Percentiles rank a stretch among this genome's conserved stretches.
phyloP scores from a whole-genome alignment of 2,329 filamentous ascomycete genomes.

The Colletotrichum graminicola region DNA sequence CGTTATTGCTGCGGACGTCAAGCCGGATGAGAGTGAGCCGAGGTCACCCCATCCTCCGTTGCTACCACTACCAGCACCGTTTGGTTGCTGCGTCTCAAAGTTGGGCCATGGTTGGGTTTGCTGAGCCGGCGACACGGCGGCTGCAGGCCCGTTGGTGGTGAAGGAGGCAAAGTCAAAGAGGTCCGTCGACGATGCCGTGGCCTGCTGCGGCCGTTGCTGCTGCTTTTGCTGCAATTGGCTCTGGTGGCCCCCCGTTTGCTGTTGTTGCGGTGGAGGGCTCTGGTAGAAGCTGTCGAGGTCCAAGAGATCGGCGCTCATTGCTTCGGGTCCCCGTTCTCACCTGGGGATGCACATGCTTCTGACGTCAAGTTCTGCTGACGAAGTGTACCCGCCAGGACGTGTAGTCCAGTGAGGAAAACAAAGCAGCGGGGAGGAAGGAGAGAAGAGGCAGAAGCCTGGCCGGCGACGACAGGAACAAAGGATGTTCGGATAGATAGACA shows the following conservation, averaged over 20 bases:
- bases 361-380: not conserved
- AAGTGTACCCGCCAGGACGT: slow-evolving; percentile 3
- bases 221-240: slow-evolving; percentile 39
- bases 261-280: slow-evolving; percentile 47
- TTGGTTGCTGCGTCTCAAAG: slow-evolving; percentile 46
- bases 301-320: slow-evolving; percentile 76
- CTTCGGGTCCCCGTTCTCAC: slow-evolving; percentile 39
- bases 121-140: slow-evolving; percentile 33
- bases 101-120: slow-evolving; percentile 50
- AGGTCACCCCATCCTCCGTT: slow-evolving; percentile 45
- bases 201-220: slow-evolving; percentile 38
- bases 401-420: slow-evolving; percentile 1
- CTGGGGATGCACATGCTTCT: slow-evolving; percentile 34
- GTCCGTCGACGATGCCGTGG: slow-evolving; percentile 45
- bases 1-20: slow-evolving; percentile 41
- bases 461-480: slow-evolving; percentile 35
- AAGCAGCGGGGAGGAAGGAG: slow-evolving; percentile 14
- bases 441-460: slow-evolving; percentile 16
- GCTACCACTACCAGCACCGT: slow-evolving; percentile 27
- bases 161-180: slow-evolving; percentile 46
- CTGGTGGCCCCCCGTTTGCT: slow-evolving; percentile 33
- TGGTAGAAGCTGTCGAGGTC: slow-evolving; percentile 68
- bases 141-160: slow-evolving; percentile 32
- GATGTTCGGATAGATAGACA: slow-evolving; percentile 25
- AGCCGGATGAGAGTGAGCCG: slow-evolving; percentile 33